Evolutionary conservation across 345 rosid genomes (phyloP).

Genomic region (Melastoma malabathricum): DNA sequence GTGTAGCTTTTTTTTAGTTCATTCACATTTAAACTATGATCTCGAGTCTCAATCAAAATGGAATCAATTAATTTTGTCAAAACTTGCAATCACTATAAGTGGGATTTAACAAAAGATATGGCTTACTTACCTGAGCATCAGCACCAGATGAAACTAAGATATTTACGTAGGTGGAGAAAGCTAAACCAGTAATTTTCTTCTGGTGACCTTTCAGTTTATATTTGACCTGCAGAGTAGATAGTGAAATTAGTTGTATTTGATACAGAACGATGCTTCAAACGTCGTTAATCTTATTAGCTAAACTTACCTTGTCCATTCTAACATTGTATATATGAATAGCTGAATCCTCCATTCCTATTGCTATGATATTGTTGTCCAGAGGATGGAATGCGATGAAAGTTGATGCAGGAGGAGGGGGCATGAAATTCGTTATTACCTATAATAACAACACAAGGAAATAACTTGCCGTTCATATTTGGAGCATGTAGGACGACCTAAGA

Average conservation of each 20-base stretch:
- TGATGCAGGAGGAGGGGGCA: conserved; percentile 79
- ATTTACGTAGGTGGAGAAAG: conserved; percentile 55
- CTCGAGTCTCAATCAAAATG: too few species aligned
- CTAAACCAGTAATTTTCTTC: conserved; percentile 68
- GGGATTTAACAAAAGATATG: too few species aligned
- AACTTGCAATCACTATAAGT: too few species aligned
- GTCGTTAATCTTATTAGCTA: not conserved
- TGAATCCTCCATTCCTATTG: conserved; percentile 84
- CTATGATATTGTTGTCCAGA: conserved; percentile 72
- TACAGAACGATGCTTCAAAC: too few species aligned
- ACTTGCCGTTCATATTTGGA: too few species aligned
- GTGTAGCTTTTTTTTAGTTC: too few species aligned
- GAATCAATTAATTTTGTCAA: too few species aligned
- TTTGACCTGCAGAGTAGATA: conserved; percentile 35
- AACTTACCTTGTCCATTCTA: conserved; percentile 64
- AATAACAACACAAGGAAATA: too few species aligned
- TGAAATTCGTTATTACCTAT: conserved; percentile 54
- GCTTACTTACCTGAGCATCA: conserved; percentile 53
- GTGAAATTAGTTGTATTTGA: not conserved
- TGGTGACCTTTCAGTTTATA: conserved; percentile 72
- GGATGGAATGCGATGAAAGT: conserved; percentile 80
- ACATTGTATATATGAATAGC: conserved; percentile 76
- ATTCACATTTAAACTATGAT: too few species aligned
- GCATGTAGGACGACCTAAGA: too few species aligned
- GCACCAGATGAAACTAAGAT: conserved; percentile 76